phyloP scores from a whole-genome alignment of 106 monocot species.

The Platanthera zijinensis region DNA sequence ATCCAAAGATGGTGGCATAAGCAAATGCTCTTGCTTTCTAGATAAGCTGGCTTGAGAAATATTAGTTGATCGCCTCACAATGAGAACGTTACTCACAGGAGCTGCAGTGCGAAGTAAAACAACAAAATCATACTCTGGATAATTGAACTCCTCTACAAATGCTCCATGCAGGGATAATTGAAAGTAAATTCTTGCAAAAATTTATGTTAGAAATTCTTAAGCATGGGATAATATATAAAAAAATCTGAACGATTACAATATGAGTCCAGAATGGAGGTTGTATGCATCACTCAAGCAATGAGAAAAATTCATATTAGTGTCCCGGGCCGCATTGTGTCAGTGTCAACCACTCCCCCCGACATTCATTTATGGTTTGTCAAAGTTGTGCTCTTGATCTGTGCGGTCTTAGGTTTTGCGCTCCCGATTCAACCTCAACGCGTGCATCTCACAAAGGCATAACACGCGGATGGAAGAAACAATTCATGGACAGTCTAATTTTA shows the following conservation, averaged over 20 bases:
- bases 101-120: constrained; percentile 26
- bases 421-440: no score
- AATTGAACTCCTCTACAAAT: background rate
- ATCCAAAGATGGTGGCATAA: constrained; percentile 43
- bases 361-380: no score
- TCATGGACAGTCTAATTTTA: no score
- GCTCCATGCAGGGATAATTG: background rate
- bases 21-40: constrained; percentile 25
- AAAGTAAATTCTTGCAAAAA: background rate
- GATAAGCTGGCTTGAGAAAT: constrained; percentile 16
- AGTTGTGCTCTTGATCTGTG: no score
- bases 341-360: no score
- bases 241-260: background rate
- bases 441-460: no score
- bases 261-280: background rate
- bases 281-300: background rate
- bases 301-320: no score
- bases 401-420: no score
- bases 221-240: background rate
- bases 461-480: no score
- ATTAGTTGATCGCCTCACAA: constrained; percentile 33
- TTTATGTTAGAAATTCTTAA: background rate
- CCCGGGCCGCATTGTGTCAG: no score
- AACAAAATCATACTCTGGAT: background rate
- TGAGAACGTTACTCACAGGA: constrained; percentile 67